Percentiles rank a stretch among this genome's conserved stretches.
phyloP scores from a whole-genome alignment of 2,329 filamentous ascomycete species.

The Ascochyta viciae-villosae region DNA sequence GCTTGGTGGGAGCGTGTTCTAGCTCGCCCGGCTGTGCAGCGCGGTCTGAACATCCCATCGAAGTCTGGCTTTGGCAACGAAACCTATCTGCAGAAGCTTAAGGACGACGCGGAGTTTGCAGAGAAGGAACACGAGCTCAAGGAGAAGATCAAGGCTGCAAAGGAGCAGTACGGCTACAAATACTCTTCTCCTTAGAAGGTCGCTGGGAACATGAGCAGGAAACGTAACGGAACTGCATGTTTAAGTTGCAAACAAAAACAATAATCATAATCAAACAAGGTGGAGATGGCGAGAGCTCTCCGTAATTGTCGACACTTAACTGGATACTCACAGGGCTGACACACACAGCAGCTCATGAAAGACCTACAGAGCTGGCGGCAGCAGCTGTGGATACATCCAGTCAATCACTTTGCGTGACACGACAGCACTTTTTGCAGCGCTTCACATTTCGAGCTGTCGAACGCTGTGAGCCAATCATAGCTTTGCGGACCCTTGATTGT shows the following conservation, averaged over 20 bases:
- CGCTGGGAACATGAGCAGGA: too few relatives aligned
- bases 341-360: too few relatives aligned
- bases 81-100: slow-evolving; percentile 50
- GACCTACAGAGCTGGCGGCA: background rate
- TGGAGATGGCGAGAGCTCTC: background rate
- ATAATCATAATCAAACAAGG: background rate
- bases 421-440: background rate
- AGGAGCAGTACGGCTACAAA: slow-evolving; percentile 57
- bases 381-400: background rate
- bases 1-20: slow-evolving; percentile 54
- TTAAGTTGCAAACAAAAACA: background rate
- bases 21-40: slow-evolving; percentile 52
- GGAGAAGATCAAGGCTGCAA: slow-evolving; percentile 50
- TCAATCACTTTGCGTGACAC: background rate
- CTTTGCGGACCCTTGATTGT: slow-evolving; percentile 14
- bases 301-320: background rate
- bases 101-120: slow-evolving; percentile 58
- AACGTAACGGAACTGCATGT: too few relatives aligned
- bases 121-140: slow-evolving; percentile 53
- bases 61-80: slow-evolving; percentile 53
- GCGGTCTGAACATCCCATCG: slow-evolving; percentile 47
- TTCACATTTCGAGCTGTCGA: slow-evolving; percentile 1
- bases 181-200: slow-evolving; percentile 46
- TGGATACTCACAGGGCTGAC: too few relatives aligned
- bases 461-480: slow-evolving; percentile 35